A percentile compares a stretch with the other conserved stretches of the same genome.
These are phyloP conservation scores for Ogataea zsoltii DNA, from an alignment of 805 yeast species.

Conservation along the genomic window DNA sequence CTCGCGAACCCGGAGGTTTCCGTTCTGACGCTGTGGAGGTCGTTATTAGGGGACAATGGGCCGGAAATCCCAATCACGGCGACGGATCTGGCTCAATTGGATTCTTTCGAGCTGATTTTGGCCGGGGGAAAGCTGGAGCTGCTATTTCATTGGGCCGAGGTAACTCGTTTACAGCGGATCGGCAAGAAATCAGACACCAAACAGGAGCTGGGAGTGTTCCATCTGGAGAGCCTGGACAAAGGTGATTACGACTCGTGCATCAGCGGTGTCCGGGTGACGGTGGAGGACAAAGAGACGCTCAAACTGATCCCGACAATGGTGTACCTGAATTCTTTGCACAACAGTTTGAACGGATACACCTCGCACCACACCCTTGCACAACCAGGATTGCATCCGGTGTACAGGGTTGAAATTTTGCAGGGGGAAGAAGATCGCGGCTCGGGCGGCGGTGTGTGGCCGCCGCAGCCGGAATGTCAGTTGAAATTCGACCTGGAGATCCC, in stretches of 20 bases:
- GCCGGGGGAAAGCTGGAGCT: slow-evolving; percentile 14
- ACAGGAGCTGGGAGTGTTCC: slow-evolving; percentile 27
- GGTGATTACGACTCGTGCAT: slow-evolving; percentile 23
- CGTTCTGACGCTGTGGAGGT: slow-evolving; percentile 22
- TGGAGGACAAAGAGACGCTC: slow-evolving; percentile 4
- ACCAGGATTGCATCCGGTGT: slow-evolving; percentile 32
- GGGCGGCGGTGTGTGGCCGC: not conserved
- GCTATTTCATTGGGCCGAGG: slow-evolving; percentile 23
- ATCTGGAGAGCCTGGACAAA: slow-evolving; percentile 15
- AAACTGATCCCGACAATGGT: slow-evolving; percentile 27
- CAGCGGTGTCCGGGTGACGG: slow-evolving; percentile 22
- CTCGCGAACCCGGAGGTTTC: slow-evolving; percentile 5
- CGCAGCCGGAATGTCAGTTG: slow-evolving; percentile 19
- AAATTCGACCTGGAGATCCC: slow-evolving; percentile 28
- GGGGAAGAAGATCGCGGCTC: not conserved
- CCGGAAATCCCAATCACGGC: slow-evolving; percentile 19
- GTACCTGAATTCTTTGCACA: slow-evolving; percentile 24
- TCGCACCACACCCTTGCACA: slow-evolving; percentile 18
- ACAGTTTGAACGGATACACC: slow-evolving; percentile 14
- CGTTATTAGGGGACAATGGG: slow-evolving; percentile 3
- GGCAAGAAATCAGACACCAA: slow-evolving; percentile 3
- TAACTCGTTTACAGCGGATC: slow-evolving; percentile 15
- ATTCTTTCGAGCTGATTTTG: slow-evolving; percentile 24
- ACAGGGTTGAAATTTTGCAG: slow-evolving; percentile 14
- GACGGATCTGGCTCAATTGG: slow-evolving; percentile 15